Evolutionary conservation across 2,329 filamentous ascomycete species (phyloP), one percentile per base, ranked within the genome.

Genomic region (Fusarium torulosum): DNA sequence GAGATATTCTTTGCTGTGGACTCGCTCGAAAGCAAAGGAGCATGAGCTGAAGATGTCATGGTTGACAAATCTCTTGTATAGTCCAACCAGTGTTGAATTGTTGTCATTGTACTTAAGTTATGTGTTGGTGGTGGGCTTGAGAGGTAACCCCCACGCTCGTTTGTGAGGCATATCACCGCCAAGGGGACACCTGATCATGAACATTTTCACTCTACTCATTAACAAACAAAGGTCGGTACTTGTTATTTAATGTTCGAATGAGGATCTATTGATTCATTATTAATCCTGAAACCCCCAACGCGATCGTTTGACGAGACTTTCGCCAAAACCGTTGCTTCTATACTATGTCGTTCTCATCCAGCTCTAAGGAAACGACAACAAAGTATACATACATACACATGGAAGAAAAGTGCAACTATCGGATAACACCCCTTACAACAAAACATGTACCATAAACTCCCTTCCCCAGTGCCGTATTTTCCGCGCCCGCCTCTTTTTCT

Each of bases 351-450:
- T 61, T 41, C 59, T 69, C 31, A 29, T 51, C 41, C 31, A 44
- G 37, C 45, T 67, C 64, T 53, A 66, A 62, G 40, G 50, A 52
- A 67, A 61, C 35, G 53, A 52, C 67, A 67, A 45, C 42, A 70
- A 53, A 47, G 57, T 71, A 58, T 72, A 66, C 67, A 70, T 59
- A 63, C 69, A 64, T 62, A 64, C 55, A 70, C 58, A 55, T 64
- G 53, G 53, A 63, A 64, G 65, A 69, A 51, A 72, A 67, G 58
- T 62, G 53, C 58, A 68, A 53, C 56, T 38, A 40, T 55, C 46
- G 56, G 53, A 52, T 51, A 52, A 67, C 64, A 71, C 64, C 63
- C 69, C 64, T 72, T 73, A 65, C 67, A 71, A 74, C 54, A 54
- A 73, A 69, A 56, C 42, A 60, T 62, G 59, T 69, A 42, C 67